Percentiles rank a stretch among this genome's conserved stretches.
phyloP scores from a whole-genome alignment of 1,284 basidiomycete genomes.

The Singerocomus inundabilis region DNA sequence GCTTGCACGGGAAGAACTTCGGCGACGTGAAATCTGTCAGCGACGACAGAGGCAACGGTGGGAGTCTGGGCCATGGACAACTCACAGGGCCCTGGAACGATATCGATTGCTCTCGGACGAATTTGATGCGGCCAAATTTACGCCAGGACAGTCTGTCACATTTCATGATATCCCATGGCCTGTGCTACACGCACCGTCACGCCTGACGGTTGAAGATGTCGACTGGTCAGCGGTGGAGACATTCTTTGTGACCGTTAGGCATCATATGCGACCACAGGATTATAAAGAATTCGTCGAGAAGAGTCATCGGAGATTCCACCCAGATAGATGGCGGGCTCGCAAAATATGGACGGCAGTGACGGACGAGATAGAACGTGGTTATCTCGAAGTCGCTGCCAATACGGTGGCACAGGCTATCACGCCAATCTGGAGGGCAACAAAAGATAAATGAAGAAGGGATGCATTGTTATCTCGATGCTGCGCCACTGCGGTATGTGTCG shows the following conservation, averaged over 20 bases:
- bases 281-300: slow-evolving; percentile 64
- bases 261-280: slow-evolving; percentile 54
- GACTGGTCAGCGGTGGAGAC: slow-evolving; percentile 65
- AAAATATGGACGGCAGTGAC: slow-evolving; percentile 31
- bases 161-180: slow-evolving; percentile 73
- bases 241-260: slow-evolving; percentile 58
- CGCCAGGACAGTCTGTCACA: slow-evolving; percentile 45
- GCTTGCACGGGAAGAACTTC: slow-evolving; percentile 35
- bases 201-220: slow-evolving; percentile 58
- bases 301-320: slow-evolving; percentile 54
- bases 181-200: slow-evolving; percentile 49
- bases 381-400: slow-evolving; percentile 34
- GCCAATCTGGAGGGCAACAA: slow-evolving; percentile 31
- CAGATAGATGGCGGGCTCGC: slow-evolving; percentile 35
- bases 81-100: slow-evolving; percentile 59
- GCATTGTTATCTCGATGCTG: not conserved
- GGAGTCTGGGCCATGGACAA: slow-evolving; percentile 57
- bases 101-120: slow-evolving; percentile 56
- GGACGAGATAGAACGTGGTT: slow-evolving; percentile 33
- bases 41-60: slow-evolving; percentile 47
- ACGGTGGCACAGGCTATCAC: slow-evolving; percentile 36
- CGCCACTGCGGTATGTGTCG: not conserved
- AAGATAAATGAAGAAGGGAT: slow-evolving; percentile 16
- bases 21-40: slow-evolving; percentile 41
- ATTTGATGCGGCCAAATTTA: slow-evolving; percentile 63